Evolutionary conservation across 1,139 yeast genomes (phyloP).

Genomic region (Eremothecium sinecaudum): DNA sequence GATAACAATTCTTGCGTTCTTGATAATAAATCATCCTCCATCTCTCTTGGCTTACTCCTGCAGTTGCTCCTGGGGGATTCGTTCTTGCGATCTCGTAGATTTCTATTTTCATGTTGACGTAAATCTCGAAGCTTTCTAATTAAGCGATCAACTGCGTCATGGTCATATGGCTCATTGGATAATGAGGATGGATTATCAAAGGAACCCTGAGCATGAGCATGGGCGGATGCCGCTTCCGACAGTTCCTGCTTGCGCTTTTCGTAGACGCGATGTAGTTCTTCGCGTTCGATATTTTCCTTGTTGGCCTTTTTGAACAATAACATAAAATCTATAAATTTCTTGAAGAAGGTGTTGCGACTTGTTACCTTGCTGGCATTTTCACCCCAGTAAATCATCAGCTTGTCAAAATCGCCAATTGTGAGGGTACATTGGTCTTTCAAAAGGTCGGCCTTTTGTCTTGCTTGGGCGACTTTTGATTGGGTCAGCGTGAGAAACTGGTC

Average conservation of each 20-base stretch:
- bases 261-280: slow-evolving; percentile 69
- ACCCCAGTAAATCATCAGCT: slow-evolving; percentile 72
- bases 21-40: slow-evolving; percentile 13
- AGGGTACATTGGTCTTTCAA: slow-evolving; percentile 48
- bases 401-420: slow-evolving; percentile 46
- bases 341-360: slow-evolving; percentile 59
- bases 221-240: slow-evolving; percentile 32
- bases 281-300: slow-evolving; percentile 63
- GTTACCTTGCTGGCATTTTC: slow-evolving; percentile 58
- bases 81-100: slow-evolving; percentile 1
- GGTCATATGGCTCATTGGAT: too few relatives aligned
- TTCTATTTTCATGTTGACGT: slow-evolving; percentile 9
- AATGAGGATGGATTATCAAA: slow-evolving; percentile 11
- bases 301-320: slow-evolving; percentile 70
- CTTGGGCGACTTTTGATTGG: slow-evolving; percentile 45
- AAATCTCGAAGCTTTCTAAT: slow-evolving; percentile 23
- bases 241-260: slow-evolving; percentile 58
- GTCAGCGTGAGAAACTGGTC: slow-evolving; percentile 54
- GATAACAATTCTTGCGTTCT: slow-evolving; percentile 21
- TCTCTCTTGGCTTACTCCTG: slow-evolving; percentile 1
- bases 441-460: slow-evolving; percentile 49
- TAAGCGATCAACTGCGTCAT: slow-evolving; percentile 22
- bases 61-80: slow-evolving; percentile 2
- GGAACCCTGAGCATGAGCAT: slow-evolving; percentile 15
- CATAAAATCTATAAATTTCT: slow-evolving; percentile 63